Base-by-base conservation (phyloP, 805 yeast species). In the Ogataea wickerhamii region DNA sequence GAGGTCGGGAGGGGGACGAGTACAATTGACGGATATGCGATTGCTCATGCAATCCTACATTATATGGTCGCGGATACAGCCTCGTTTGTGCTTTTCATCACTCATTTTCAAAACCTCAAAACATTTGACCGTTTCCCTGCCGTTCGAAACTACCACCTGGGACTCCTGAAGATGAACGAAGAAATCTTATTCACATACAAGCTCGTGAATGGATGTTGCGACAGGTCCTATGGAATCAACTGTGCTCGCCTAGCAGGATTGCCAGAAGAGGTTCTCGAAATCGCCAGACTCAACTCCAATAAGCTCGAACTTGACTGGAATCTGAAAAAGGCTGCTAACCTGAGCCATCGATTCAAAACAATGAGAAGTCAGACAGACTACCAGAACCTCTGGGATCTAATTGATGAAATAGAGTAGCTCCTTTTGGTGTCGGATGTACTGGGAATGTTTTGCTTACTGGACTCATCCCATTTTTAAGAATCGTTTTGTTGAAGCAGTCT, bases 191-290 rank as follows among this genome's bases (percentile, higher is more conserved):
- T 82, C 44, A 59, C 80, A 27, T 82, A 78, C 56, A 68, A 68
- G 31, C 49, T 78, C 21, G 68, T 56, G 10, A 48, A 55, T 8
- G 86, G 84, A 0, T 61, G 63, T 3, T 73, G 83, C 26, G 61
- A 74, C 28, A 73, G 80, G 38, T 84, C 89, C 38, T 87, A 82
- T 58, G 97, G 96, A 1, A 65, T 89, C 24, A 86, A 88, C 53
- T 95, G 87, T 26, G 96, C 96, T 0, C 72, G 76, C 42, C 52
- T 87, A 40, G 93, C 96, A 0, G 76, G 76, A 0, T 60, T 88
- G 2, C 76, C 80, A 1, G 52, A 50, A 3, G 54, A 51, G 1
- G 63, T 82, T 5, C 65, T 80, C 4, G 56, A 61, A 1, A 49
- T 55, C 3, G 87, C 87, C 0, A 61, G 48, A 32, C 34, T 37